Conservation (phyloP, 2,329 filamentous ascomycete species). For the Fusarium vanettenii region DNA sequence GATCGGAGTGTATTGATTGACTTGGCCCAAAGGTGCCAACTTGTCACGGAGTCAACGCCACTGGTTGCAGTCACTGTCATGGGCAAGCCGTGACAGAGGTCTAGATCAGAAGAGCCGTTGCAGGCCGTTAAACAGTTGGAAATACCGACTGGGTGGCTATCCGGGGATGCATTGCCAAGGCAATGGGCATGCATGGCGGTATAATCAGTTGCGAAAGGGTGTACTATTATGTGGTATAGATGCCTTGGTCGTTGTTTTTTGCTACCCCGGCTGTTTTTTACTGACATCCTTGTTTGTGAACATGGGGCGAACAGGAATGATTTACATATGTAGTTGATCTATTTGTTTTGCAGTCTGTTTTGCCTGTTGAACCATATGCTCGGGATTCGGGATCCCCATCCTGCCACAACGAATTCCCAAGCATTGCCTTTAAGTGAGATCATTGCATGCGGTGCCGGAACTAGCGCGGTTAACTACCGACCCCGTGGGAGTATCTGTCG, state of each 20-base stretch:
- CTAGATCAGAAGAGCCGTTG: background rate
- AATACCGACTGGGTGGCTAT: background rate
- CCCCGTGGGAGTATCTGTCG: background rate
- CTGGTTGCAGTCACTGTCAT: background rate
- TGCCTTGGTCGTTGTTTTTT: conserved; percentile 26
- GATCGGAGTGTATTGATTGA: conserved; percentile 22
- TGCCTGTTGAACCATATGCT: background rate
- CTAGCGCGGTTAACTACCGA: background rate
- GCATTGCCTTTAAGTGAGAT: background rate
- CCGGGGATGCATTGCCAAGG: conserved; percentile 6
- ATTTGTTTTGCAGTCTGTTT: background rate
- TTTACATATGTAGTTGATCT: background rate
- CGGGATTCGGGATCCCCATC: background rate
- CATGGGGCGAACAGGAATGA: conserved; percentile 31
- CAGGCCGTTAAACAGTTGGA: background rate
- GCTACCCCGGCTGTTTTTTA: conserved; percentile 12
- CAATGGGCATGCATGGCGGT: conserved; percentile 7
- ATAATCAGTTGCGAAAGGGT: conserved; percentile 22
- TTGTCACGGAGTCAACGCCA: conserved; percentile 1
- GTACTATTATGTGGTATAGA: conserved; percentile 35
- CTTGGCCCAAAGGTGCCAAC: background rate
- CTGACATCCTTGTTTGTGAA: conserved; percentile 10
- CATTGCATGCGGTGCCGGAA: background rate
- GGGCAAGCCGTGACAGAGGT: background rate
- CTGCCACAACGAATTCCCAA: background rate